Percentiles rank a stretch among this genome's conserved stretches.
phyloP scores from a whole-genome alignment of 2,329 filamentous ascomycete species.

The Colletotrichum sp. region DNA sequence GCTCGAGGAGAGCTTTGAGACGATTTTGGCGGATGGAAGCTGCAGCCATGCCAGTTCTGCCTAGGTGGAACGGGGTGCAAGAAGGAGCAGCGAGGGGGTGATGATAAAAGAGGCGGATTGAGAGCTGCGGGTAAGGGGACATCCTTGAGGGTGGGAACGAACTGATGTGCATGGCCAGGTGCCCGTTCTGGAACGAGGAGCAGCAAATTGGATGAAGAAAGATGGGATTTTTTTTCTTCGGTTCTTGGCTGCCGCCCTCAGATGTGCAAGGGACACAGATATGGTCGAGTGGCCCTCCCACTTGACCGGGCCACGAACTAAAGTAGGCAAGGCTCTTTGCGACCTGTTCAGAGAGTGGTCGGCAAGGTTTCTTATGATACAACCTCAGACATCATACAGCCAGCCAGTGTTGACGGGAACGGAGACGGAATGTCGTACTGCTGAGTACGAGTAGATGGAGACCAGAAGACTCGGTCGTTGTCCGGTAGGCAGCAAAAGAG shows the following conservation, averaged over 20 bases:
- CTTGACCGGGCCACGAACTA: constrained; percentile 10
- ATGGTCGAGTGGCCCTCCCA: constrained; percentile 10
- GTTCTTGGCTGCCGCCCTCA: constrained; percentile 16
- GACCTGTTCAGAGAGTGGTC: not conserved
- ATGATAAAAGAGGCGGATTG: constrained; percentile 12
- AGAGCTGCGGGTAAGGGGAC: constrained; percentile 14
- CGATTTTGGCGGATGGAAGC: not conserved
- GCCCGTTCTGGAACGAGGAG: constrained; percentile 17
- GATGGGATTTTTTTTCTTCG: constrained; percentile 21
- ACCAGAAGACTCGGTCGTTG: not conserved
- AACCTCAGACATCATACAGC: not conserved
- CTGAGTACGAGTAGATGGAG: not conserved
- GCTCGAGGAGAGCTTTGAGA: not conserved
- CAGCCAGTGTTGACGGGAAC: not conserved
- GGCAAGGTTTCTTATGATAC: not conserved
- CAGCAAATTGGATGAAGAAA: constrained; percentile 22
- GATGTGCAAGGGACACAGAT: constrained; percentile 14
- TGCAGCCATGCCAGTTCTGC: not conserved
- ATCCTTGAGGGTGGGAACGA: constrained; percentile 10
- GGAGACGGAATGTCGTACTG: not conserved
- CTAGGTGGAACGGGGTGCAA: not conserved
- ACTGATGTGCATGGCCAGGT: constrained; percentile 18
- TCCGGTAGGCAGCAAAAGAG: not conserved
- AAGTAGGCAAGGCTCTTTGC: not conserved
- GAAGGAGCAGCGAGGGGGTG: not conserved